These are phyloP conservation scores for Mycena alexandri DNA, from an alignment of 768 basidiomycete species.

Conservation along the genomic window DNA sequence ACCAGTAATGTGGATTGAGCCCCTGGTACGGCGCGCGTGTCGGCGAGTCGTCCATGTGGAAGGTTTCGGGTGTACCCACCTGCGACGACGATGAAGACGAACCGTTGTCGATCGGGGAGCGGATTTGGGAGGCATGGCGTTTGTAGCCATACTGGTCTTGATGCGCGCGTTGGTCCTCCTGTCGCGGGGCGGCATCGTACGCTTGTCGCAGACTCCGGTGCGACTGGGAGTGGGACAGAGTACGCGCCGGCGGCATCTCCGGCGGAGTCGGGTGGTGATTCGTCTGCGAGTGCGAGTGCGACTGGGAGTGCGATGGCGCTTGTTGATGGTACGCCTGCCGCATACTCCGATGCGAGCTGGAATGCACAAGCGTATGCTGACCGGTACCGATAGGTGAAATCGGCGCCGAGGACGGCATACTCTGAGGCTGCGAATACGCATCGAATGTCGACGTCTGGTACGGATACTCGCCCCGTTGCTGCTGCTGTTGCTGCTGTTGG, in stretches of 20 bases:
- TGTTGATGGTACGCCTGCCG: conserved; percentile 43
- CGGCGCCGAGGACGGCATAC: conserved; percentile 15
- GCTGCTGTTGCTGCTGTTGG: conserved; percentile 41
- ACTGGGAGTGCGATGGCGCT: conserved; percentile 32
- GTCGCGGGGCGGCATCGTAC: conserved; percentile 22
- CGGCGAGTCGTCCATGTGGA: conserved; percentile 32
- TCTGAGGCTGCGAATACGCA: conserved; percentile 27
- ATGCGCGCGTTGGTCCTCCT: conserved; percentile 7
- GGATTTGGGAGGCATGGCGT: conserved; percentile 11
- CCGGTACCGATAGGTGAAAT: conserved; percentile 24
- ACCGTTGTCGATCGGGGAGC: conserved; percentile 17
- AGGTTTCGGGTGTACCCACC: conserved; percentile 4
- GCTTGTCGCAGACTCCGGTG: conserved; percentile 29
- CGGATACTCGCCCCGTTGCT: conserved; percentile 39
- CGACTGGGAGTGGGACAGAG: conserved; percentile 31
- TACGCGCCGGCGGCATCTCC: conserved; percentile 29
- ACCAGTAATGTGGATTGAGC: conserved; percentile 34
- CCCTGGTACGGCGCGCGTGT: conserved; percentile 32
- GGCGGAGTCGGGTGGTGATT: conserved; percentile 24
- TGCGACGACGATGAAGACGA: conserved; percentile 16
- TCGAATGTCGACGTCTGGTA: conserved; percentile 32
- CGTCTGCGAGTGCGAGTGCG: conserved; percentile 17
- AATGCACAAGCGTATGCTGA: conserved; percentile 33
- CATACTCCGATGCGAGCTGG: conserved; percentile 39
- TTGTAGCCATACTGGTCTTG: conserved; percentile 26